Evolutionary conservation across 352 stramenopile genomes (phyloP), one percentile per base, ranked within the genome.

Genomic region (Globisporangium heterothallicum): DNA sequence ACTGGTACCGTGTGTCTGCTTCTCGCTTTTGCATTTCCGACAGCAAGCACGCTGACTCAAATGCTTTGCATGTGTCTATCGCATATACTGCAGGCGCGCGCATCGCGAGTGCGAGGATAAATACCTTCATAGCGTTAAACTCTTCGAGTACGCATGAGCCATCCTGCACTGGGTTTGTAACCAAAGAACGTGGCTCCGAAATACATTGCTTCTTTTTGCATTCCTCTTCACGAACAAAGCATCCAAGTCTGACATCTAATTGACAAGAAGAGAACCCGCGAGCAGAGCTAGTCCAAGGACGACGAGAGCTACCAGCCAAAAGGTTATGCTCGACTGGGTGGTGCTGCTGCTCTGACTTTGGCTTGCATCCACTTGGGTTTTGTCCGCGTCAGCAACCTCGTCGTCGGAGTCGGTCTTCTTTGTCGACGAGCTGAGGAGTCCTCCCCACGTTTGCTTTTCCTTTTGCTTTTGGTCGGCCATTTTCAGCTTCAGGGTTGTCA

Each of bases 41-140:
- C n/a, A n/a, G n/a, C n/a, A n/a, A 19, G 34, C 29, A 43, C 7
- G 18, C 30, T 27, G 16, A 24, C 29, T 38, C 18, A 26, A 38
- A 18, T 8, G 34, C 19, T 14, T 53, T 5, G 10, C 8, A 21
- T 41, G 22, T 4, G 47, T 21, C n/a, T n/a, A n/a, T n/a, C n/a
- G n/a, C n/a, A n/a, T n/a, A n/a, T n/a, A n/a, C n/a, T n/a, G n/a
- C n/a, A 84, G 72, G 72, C 74, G 74, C 27, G 49, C 74, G 12
- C 58, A 81, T 42, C 74, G 81, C 26, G 81, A 92, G 62, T 92
- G 81, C 44, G 81, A 86, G 36, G 81, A 90, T 64, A 92, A 86
- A 59, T 89, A 89, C 50, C 63, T 92, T 19, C 65, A 89, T 63
- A 79, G 64, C 16, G 73, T 89, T 60, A 92, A 90, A 52, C 49